Base-by-base conservation (phyloP, 108 stramenopile genomes). In the Aurantiochytrium sp. region DNA sequence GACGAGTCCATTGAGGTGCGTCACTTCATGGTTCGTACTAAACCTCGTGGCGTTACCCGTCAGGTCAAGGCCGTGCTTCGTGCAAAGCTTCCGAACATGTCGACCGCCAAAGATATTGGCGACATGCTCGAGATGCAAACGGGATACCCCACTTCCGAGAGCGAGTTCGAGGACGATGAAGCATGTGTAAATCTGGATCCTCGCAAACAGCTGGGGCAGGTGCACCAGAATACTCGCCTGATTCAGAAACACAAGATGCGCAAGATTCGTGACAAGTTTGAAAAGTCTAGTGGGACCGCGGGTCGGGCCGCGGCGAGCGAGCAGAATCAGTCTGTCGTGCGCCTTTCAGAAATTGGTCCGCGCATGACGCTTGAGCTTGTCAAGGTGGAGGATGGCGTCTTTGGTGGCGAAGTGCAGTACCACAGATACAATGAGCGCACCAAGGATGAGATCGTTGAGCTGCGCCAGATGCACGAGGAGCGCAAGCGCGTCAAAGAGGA, bases 11-110 rank as follows among this genome's bases (percentile, higher is more conserved):
- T 95, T 28, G 98, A 99, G 92, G 89, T 99, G 88, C 93, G 99
- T 45, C 99, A 99, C 89, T 99, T 97, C 89, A 96, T 98, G 89
- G 96, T 99, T 89, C 96, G 97, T 43, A 97, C 98, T 53, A 95
- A 95, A 35, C 98, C 99, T 28, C 96, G 97, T 14, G 98, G 98
- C 43, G 94, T 99, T 29, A 95, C 96, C 89, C 94, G 95, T 14
- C 95, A 95, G 59, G 96, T 99, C 12, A 97, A 97, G 72, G 91
- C 96, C 55, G 89, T 98, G 23, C 93, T 98, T 49, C 97, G 97
- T 88, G 93, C 98, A 23, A 97, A 97, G 89, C 92, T 98, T 29
- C 98, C 98, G 29, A 97, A 99, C 88, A 89, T 99, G 60, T 93
- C 93, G 89, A 95, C 94, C 60, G 92, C 97, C 44, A 91, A 97